Conservation (phyloP, 352 stramenopile genomes). For the Globisporangium barbulae region DNA sequence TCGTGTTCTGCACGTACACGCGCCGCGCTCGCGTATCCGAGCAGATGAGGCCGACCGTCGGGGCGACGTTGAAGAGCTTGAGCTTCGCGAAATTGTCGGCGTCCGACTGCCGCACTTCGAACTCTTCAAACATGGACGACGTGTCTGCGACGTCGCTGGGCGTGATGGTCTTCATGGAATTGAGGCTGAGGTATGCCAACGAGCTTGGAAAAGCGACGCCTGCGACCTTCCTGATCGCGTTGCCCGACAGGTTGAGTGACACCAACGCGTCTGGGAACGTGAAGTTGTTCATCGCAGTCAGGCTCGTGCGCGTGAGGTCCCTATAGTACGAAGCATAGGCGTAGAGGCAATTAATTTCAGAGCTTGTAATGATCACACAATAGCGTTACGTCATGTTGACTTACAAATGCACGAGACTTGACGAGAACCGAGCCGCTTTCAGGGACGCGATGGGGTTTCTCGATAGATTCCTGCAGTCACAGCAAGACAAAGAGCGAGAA, state of each 20-base stretch:
- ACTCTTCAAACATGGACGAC: slow-evolving; percentile 24
- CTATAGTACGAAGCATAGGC: neutral
- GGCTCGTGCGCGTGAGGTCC: slow-evolving; percentile 21
- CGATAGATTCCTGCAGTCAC: slow-evolving; percentile 28
- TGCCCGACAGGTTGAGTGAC: slow-evolving; percentile 34
- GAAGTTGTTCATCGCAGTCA: slow-evolving; percentile 30
- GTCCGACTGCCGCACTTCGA: slow-evolving; percentile 38
- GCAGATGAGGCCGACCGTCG: slow-evolving; percentile 15
- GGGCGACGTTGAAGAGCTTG: slow-evolving; percentile 12
- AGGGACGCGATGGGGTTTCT: slow-evolving; percentile 32
- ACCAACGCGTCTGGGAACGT: slow-evolving; percentile 27
- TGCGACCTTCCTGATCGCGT: slow-evolving; percentile 31
- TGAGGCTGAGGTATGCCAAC: slow-evolving; percentile 24
- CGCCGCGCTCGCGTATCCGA: slow-evolving; percentile 28
- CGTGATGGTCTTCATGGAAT: slow-evolving; percentile 9
- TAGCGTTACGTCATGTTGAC: slow-evolving; percentile 3
- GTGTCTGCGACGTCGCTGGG: slow-evolving; percentile 2
- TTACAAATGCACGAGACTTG: slow-evolving; percentile 29
- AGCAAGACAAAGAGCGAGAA: neutral
- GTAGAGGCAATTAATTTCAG: no score
- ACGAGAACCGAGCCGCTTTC: slow-evolving; percentile 21
- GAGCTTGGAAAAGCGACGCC: slow-evolving; percentile 32
- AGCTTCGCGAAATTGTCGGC: slow-evolving; percentile 21
- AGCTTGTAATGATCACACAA: neutral
- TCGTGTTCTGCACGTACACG: slow-evolving; percentile 34